Base-by-base conservation (phyloP, 148 eudicot genomes). In the Fagopyrum tataricum region DNA sequence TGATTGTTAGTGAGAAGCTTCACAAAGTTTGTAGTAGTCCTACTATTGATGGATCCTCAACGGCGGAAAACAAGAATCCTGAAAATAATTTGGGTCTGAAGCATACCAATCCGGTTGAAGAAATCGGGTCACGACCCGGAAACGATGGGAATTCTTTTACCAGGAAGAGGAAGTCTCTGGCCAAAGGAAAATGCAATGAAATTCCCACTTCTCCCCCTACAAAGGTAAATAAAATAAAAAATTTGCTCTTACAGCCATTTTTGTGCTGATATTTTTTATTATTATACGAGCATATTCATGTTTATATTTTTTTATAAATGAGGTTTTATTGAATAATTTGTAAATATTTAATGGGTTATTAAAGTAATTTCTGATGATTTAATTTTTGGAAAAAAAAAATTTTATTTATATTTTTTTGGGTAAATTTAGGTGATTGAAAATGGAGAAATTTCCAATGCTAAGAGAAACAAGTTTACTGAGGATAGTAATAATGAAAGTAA, bases 81-180 rank as follows among this genome's bases (percentile, higher is more conserved):
- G 87, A 84, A 73, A 88, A 85, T 48, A 83, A 90, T 20, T 81
- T 89, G 59, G 80, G 82, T 78, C 87, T 89, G 11, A 82, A 85
- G 40, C 90, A 79, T 80, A 84, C 49, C 49, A 7, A 74, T 72
- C 85, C 83, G 48, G 79, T 41, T 49, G 75, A 71, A 4, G 89
- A 84, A 83, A 79, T 44, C 58, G 87, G 84, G 53, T 70, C 79
- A 37, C 79, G 56, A 59, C 64, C 77, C 43, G 21, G 77, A 69
- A 75, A 67, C 52, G 85, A 83, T 17, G 59, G 62, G 59, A 77
- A 52, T 79, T 79, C 83, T 24, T 24, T 14, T 47, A 49, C 42
- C 8, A 81, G 88, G 79, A 93, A 94, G 61, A 88, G 98, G 40
- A 94, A 91, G 76, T 78, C 81, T 6, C 69, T 26, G 81, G 76